Evolutionary conservation across 2,329 filamentous ascomycete species (phyloP).

Genomic region (Helotiales sp.): DNA sequence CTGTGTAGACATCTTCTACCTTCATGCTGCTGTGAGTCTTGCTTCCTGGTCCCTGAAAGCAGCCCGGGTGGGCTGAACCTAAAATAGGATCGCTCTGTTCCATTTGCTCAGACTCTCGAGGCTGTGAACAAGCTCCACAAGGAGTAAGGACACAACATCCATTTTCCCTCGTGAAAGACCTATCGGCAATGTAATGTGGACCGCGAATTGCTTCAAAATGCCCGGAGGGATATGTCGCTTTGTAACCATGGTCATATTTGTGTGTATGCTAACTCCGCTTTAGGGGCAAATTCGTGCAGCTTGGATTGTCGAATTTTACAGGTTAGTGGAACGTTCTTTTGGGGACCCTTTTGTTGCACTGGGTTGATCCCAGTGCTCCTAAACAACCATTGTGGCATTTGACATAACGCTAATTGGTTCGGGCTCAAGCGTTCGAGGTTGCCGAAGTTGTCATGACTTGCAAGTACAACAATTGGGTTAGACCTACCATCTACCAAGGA

Average conservation of each 20-base stretch:
- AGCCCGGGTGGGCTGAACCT: slow-evolving; percentile 3
- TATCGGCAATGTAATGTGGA: background rate
- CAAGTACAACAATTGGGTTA: slow-evolving; percentile 30
- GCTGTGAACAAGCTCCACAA: slow-evolving; percentile 83
- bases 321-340: background rate
- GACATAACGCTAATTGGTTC: background rate
- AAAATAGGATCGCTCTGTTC: slow-evolving; percentile 61
- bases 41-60: background rate
- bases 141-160: slow-evolving; percentile 46
- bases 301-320: slow-evolving; percentile 79
- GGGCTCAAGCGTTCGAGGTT: slow-evolving; percentile 71
- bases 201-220: background rate
- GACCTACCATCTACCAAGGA: slow-evolving; percentile 82
- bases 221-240: no score
- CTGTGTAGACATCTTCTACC: slow-evolving; percentile 77
- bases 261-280: slow-evolving; percentile 7
- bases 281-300: slow-evolving; percentile 75
- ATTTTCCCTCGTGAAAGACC: no score
- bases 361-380: background rate
- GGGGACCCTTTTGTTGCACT: background rate
- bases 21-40: slow-evolving; percentile 64
- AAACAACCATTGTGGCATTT: background rate
- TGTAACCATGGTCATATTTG: background rate
- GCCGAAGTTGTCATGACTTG: slow-evolving; percentile 73
- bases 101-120: slow-evolving; percentile 80